These are phyloP conservation scores for Xylaria scruposa DNA, from an alignment of 495 filamentous ascomycete genomes.

Conservation along the genomic window DNA sequence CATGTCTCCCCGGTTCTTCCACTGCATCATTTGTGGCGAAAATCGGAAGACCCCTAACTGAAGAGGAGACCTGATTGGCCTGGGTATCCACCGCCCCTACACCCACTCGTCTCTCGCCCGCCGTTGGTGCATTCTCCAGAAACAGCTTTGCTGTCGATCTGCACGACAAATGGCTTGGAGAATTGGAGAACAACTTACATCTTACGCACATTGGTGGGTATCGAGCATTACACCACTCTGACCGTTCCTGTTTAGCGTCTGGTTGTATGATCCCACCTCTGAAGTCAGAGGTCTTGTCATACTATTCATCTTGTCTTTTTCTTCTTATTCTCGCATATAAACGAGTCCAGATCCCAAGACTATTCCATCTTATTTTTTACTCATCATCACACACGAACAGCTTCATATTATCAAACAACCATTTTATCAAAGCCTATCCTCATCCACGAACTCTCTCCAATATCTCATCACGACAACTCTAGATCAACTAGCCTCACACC, in stretches of 20 bases:
- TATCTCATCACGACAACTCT: not conserved
- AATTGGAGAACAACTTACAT: slow-evolving; percentile 6
- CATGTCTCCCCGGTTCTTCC: not conserved
- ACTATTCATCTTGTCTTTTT: not conserved
- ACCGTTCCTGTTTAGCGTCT: not conserved
- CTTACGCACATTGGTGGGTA: not conserved
- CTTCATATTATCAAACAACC: not conserved
- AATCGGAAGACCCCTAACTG: slow-evolving; percentile 11
- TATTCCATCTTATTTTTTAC: not conserved
- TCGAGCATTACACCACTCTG: not conserved
- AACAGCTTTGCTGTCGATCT: slow-evolving; percentile 17
- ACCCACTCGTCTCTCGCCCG: not conserved
- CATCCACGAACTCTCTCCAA: not conserved
- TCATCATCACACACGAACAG: not conserved
- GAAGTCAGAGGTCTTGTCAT: not conserved
- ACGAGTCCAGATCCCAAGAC: not conserved
- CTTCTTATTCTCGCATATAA: slow-evolving; percentile 23
- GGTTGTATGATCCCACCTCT: not conserved
- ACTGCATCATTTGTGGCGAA: slow-evolving; percentile 24
- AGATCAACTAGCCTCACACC: not conserved
- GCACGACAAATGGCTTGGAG: not conserved
- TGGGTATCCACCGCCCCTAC: not conserved
- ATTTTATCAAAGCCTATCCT: slow-evolving; percentile 1
- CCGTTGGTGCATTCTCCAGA: not conserved
- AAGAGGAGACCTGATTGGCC: slow-evolving; percentile 10